Percentiles rank a stretch among this genome's conserved stretches.
Conservation (phyloP, 192 early-diverging fungal genomes). For the Gryganskiella cystojenkinii region DNA sequence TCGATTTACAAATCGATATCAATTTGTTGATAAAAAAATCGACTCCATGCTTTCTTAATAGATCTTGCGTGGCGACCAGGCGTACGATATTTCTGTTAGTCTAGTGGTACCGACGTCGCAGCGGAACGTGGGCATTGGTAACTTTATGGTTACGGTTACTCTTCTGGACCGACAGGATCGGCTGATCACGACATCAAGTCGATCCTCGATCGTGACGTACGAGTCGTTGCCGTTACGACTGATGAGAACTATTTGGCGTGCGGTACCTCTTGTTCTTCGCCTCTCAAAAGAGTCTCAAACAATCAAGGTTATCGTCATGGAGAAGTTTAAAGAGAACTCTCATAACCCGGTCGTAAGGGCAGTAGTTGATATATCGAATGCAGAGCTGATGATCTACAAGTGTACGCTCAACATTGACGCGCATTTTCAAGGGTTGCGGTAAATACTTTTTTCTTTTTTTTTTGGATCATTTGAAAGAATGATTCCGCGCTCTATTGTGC, state of each 20-base stretch:
- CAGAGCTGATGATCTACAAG: slow-evolving; percentile 53
- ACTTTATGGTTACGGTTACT: slow-evolving; percentile 11
- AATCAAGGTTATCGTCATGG: slow-evolving; percentile 24
- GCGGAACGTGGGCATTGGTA: slow-evolving; percentile 30
- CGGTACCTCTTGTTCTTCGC: slow-evolving; percentile 34
- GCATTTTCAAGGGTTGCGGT: slow-evolving; percentile 62
- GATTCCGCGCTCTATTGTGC: too few species aligned
- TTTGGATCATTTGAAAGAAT: too few species aligned
- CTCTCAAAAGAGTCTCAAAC: slow-evolving; percentile 38
- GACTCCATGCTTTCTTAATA: not conserved
- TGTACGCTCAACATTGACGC: slow-evolving; percentile 56
- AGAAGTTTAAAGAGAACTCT: slow-evolving; percentile 34
- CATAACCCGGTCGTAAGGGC: slow-evolving; percentile 46
- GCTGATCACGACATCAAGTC: slow-evolving; percentile 36
- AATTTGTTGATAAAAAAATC: too few species aligned
- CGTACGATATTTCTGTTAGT: slow-evolving; percentile 42
- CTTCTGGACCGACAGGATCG: slow-evolving; percentile 7
- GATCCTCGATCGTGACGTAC: slow-evolving; percentile 44
- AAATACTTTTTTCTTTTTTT: not conserved
- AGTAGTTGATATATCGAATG: slow-evolving; percentile 45
- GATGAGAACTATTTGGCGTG: slow-evolving; percentile 34
- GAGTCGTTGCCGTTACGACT: slow-evolving; percentile 34
- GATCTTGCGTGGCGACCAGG: slow-evolving; percentile 36
- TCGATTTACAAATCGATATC: too few species aligned
- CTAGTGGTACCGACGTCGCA: slow-evolving; percentile 33